phyloP scores from a whole-genome alignment of 139 green algal species.

The Chlamydomonas sp. region DNA sequence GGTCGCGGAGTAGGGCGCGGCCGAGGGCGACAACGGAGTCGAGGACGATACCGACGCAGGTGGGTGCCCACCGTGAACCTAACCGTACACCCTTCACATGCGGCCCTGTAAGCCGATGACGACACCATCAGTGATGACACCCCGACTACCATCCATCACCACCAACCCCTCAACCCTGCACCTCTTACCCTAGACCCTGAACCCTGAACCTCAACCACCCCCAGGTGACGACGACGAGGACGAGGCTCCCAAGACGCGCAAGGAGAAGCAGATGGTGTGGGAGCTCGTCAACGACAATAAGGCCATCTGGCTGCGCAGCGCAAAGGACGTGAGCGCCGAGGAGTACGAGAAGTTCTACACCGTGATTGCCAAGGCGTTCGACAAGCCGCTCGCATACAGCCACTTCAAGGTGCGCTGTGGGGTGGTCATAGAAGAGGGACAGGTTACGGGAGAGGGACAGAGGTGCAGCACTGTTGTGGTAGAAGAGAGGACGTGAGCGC shows the following conservation, averaged over 20 bases:
- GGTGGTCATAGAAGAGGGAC: too few species aligned
- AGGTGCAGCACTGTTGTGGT: too few species aligned
- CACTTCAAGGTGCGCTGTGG: too few species aligned
- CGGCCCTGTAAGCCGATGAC: too few species aligned
- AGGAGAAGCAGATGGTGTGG: conserved; percentile 83
- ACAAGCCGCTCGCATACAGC: conserved; percentile 1
- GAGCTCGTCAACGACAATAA: conserved; percentile 92
- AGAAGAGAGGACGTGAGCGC: conserved; percentile 72
- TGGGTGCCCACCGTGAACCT: too few species aligned
- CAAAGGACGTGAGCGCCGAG: conserved; percentile 77
- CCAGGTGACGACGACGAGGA: conserved; percentile 24
- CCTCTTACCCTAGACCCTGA: too few species aligned
- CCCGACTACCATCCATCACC: too few species aligned
- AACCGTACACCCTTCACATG: too few species aligned
- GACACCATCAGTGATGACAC: too few species aligned
- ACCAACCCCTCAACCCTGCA: too few species aligned
- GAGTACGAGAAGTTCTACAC: conserved; percentile 98
- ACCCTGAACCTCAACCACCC: too few species aligned
- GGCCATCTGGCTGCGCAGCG: conserved; percentile 90
- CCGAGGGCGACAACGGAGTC: conserved; percentile 30
- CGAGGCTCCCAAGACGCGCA: conserved; percentile 71
- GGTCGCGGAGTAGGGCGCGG: conserved; percentile 29
- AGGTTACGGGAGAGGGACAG: too few species aligned
- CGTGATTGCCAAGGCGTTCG: conserved; percentile 67
- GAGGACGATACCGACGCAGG: conserved; percentile 33